phyloP scores from a whole-genome alignment of 768 basidiomycete species.

The Russula olivacea region DNA sequence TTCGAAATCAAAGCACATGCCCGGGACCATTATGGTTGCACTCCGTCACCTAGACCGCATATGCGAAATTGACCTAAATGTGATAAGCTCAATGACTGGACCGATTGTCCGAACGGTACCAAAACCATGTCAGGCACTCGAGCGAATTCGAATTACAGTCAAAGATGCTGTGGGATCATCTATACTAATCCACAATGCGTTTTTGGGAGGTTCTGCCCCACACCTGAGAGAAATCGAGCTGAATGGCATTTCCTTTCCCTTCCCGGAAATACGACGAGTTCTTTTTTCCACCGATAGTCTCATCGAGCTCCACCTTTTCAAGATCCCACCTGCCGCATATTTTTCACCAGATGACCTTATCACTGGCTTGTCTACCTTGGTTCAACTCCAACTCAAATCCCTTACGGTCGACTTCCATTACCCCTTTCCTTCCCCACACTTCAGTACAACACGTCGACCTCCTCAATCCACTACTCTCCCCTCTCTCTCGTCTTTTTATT shows the following conservation, averaged over 20 bases:
- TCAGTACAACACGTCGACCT: not conserved
- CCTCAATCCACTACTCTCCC: not conserved
- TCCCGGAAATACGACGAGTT: not conserved
- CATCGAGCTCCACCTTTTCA: not conserved
- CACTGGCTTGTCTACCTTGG: not conserved
- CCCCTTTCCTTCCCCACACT: too few relatives aligned
- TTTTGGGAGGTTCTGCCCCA: conserved; percentile 1
- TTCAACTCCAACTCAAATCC: not conserved
- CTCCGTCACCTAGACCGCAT: not conserved
- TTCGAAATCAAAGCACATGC: not conserved
- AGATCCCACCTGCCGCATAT: not conserved
- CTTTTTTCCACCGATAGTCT: conserved; percentile 5
- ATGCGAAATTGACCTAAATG: not conserved
- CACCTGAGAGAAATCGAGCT: not conserved
- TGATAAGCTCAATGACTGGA: not conserved
- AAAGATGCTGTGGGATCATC: conserved; percentile 34
- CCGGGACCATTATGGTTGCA: not conserved
- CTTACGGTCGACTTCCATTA: not conserved
- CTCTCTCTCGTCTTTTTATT: not conserved
- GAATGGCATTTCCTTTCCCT: not conserved
- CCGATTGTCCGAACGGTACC: conserved; percentile 29
- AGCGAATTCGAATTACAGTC: conserved; percentile 27
- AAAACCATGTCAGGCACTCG: conserved; percentile 25
- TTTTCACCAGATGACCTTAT: not conserved
- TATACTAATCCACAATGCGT: not conserved